phyloP scores from a whole-genome alignment of 225 moss, liverwort and hornwort species.

The Climacium dendroides region DNA sequence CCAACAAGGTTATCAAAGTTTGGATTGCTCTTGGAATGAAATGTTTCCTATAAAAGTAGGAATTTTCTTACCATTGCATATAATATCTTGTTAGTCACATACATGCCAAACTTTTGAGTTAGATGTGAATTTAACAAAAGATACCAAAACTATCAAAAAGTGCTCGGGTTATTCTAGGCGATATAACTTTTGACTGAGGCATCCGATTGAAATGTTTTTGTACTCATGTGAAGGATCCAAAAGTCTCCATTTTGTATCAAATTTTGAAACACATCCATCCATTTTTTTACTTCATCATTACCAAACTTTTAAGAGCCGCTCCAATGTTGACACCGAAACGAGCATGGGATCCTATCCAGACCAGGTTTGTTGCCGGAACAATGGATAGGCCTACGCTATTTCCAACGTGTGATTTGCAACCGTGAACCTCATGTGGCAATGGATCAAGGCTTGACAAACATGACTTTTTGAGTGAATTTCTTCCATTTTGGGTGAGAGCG shows the following conservation, averaged over 20 bases:
- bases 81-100: background rate
- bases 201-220: background rate
- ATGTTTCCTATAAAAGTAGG: accelerated
- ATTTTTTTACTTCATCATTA: background rate
- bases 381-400: too few relatives aligned
- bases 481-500: too few relatives aligned
- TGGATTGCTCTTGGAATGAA: background rate
- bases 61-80: background rate
- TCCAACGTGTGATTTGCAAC: too few relatives aligned
- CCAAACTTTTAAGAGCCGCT: too few relatives aligned
- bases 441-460: too few relatives aligned
- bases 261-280: background rate
- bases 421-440: too few relatives aligned
- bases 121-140: background rate
- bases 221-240: accelerated
- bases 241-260: background rate
- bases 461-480: too few relatives aligned
- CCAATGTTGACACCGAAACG: too few relatives aligned
- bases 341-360: too few relatives aligned
- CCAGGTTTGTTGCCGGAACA: too few relatives aligned
- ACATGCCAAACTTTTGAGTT: background rate
- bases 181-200: accelerated
- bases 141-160: accelerated
- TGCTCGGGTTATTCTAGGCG: accelerated
- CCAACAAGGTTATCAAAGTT: accelerated